Evolutionary conservation across 1,284 basidiomycete genomes (phyloP), one percentile per base, ranked within the genome.

Genomic region (Rhizoctonia solani): DNA sequence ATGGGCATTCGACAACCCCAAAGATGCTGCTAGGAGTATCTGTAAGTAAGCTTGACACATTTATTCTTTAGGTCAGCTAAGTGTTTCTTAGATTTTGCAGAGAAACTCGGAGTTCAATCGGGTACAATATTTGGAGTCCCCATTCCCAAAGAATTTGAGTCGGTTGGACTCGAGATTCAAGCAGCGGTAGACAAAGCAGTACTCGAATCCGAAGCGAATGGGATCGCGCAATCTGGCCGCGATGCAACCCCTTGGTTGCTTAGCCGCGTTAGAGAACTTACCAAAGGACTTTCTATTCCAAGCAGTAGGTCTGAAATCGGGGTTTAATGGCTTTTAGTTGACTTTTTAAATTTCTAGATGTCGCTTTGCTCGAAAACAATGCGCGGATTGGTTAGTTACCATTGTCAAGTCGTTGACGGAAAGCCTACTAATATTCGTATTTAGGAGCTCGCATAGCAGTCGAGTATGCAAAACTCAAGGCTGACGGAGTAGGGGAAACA

Each of bases 241-340:
- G 90, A 94, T 70, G 95, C 87, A 9, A 99, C 97, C 0, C 97
- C 97, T 2, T 99, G 96, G 96, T 81, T 99, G 11, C 81, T 99
- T 30, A 82, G 84, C 67, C 86, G 95, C 19, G 89, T 99, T 1
- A 84, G 85, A 6, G 89, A 98, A 75, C 80, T 99, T 52, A 94
- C 92, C 0, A 75, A 82, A 42, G 92, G 93, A 2, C 81, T 80
- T 68, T 93, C 93, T 1, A 78, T 95, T 58, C 79, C 81, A 44
- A 88, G 85, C 72, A 92, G 88, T 90, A 67, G 75, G 84, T 81
- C 41, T 37, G 42, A 69, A 49, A 54, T 23, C 21, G n/a, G 14
- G n/a, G 37, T 42, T 42, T 27, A 32, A 39, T 34, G n/a, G 21
- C 21, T 29, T 41, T 25, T 29, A 74, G 39, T 30, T 19, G 25